Evolutionary conservation across 2,329 filamentous ascomycete species (phyloP).

Genomic region (Colletotrichum cereale): DNA sequence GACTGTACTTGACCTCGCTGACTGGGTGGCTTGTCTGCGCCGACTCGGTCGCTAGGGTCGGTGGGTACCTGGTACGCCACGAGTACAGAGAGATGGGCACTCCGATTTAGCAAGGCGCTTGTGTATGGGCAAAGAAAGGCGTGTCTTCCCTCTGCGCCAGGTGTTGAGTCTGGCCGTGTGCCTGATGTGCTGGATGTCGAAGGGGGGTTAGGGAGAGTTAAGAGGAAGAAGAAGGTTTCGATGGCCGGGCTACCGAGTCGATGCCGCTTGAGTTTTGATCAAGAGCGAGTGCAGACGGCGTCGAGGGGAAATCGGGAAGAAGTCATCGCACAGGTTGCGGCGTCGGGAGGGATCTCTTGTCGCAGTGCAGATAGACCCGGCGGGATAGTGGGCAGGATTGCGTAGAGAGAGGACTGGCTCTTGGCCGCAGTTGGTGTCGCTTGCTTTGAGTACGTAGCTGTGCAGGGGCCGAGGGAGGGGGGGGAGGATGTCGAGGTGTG

Average conservation of each 20-base stretch:
- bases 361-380: slow-evolving; percentile 35
- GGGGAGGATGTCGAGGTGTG: slow-evolving; percentile 8
- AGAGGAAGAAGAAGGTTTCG: slow-evolving; percentile 24
- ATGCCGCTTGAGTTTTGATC: slow-evolving; percentile 25
- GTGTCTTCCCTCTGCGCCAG: neutral
- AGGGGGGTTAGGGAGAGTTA: slow-evolving; percentile 14
- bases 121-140: neutral
- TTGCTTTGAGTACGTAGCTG: slow-evolving; percentile 21
- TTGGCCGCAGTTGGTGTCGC: slow-evolving; percentile 28
- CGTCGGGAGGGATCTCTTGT: slow-evolving; percentile 38
- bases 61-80: slow-evolving; percentile 14
- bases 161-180: neutral
- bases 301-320: slow-evolving; percentile 27
- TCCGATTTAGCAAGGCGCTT: neutral
- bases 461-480: slow-evolving; percentile 27
- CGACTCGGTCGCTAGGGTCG: slow-evolving; percentile 21
- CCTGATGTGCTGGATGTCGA: neutral
- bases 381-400: slow-evolving; percentile 35
- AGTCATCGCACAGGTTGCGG: slow-evolving; percentile 24
- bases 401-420: slow-evolving; percentile 17
- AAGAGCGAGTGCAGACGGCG: slow-evolving; percentile 5
- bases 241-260: slow-evolving; percentile 16
- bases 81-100: slow-evolving; percentile 6
- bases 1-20: slow-evolving; percentile 21
- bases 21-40: slow-evolving; percentile 37